These are phyloP conservation scores for Scheffersomyces stambukii DNA, from an alignment of 1,139 yeast species.

Conservation along the genomic window DNA sequence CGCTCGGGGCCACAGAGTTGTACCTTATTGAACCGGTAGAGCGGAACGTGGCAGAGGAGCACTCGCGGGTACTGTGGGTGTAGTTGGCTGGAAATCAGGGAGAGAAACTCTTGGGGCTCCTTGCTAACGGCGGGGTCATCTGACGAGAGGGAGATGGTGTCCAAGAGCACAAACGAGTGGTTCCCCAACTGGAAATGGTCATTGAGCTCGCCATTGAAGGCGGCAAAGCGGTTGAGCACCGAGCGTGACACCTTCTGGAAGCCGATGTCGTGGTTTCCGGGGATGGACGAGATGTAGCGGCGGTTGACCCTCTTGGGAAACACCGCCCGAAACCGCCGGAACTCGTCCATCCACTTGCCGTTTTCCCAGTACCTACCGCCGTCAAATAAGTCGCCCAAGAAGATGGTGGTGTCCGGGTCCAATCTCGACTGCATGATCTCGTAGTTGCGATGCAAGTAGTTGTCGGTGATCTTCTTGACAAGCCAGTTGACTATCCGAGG, in stretches of 20 bases:
- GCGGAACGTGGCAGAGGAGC: constrained; percentile 54
- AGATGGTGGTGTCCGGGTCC: constrained; percentile 72
- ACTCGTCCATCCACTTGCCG: constrained; percentile 67
- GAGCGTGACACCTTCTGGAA: constrained; percentile 64
- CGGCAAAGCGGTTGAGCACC: constrained; percentile 56
- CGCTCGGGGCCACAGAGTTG: constrained; percentile 43
- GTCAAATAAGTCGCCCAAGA: constrained; percentile 88
- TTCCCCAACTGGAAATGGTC: constrained; percentile 58
- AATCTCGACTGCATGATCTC: constrained; percentile 52
- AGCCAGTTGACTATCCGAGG: constrained; percentile 42
- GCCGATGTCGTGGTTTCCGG: constrained; percentile 97
- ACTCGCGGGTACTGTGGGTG: constrained; percentile 53
- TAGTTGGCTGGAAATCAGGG: constrained; percentile 10
- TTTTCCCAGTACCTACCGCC: constrained; percentile 87
- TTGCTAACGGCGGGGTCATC: constrained; percentile 21
- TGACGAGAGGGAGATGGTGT: constrained; percentile 72
- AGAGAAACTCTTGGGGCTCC: constrained; percentile 24
- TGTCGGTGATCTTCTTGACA: constrained; percentile 56
- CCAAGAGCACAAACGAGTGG: constrained; percentile 72
- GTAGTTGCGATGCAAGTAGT: constrained; percentile 78
- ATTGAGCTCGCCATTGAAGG: constrained; percentile 70
- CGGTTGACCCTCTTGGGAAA: constrained; percentile 52
- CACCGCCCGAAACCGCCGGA: constrained; percentile 57
- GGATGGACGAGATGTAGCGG: constrained; percentile 55
- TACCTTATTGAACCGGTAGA: constrained; percentile 31